Percentiles rank a stretch among this genome's conserved stretches.
These are phyloP conservation scores for Pichia paraexigua DNA, from an alignment of 805 yeast genomes.

Conservation along the genomic window DNA sequence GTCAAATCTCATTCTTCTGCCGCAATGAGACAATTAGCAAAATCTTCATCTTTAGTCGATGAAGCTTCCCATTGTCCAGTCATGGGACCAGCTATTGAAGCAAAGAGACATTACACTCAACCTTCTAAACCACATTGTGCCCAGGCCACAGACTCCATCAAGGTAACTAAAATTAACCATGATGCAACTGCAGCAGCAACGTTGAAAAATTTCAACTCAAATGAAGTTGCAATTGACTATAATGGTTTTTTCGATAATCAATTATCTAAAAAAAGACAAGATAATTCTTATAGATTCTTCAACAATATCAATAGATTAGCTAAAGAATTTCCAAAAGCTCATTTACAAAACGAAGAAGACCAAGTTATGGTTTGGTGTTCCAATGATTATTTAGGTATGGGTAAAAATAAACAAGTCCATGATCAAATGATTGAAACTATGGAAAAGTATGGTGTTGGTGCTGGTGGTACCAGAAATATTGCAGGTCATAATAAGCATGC, in stretches of 20 bases:
- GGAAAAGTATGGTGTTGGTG: conserved; percentile 93
- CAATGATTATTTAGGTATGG: conserved; percentile 95
- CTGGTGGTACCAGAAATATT: conserved; percentile 98
- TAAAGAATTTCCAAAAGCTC: conserved; percentile 88
- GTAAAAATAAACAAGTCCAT: conserved; percentile 67
- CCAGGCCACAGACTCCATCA: conserved; percentile 34
- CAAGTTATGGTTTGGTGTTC: conserved; percentile 99
- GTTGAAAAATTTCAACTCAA: conserved; percentile 27
- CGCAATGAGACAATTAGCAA: conserved; percentile 50
- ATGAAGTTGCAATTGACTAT: conserved; percentile 59
- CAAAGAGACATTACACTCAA: conserved; percentile 36
- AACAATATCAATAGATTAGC: conserved; percentile 97
- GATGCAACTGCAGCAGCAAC: conserved; percentile 29
- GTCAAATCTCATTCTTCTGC: conserved; percentile 50
- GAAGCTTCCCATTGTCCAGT: conserved; percentile 83
- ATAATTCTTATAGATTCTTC: conserved; percentile 91
- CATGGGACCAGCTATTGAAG: conserved; percentile 67
- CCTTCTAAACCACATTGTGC: conserved; percentile 40
- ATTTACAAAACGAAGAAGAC: conserved; percentile 62
- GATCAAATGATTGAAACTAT: conserved; percentile 71
- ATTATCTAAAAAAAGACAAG: conserved; percentile 65
- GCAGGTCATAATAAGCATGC: conserved; percentile 96
- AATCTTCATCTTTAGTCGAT: conserved; percentile 35
- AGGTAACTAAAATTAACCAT: conserved; percentile 21
- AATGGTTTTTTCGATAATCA: conserved; percentile 61